Evolutionary conservation across 768 basidiomycete genomes (phyloP).

Genomic region (Podaxis mareebaensis): DNA sequence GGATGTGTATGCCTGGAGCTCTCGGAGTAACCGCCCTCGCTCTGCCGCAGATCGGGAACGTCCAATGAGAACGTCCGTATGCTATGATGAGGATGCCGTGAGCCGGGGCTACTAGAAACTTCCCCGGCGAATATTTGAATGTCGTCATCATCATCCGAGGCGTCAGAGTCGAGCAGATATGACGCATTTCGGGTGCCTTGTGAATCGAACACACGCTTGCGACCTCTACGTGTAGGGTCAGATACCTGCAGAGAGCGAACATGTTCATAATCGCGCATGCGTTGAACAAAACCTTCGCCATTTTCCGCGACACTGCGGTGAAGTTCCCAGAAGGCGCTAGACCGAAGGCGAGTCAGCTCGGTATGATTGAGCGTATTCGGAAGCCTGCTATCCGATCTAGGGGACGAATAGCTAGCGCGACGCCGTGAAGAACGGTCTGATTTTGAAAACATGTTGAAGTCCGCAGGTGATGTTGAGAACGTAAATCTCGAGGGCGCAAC

Average conservation of each 20-base stretch:
- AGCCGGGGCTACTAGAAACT: slow-evolving; percentile 18
- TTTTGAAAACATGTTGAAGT: slow-evolving; percentile 46
- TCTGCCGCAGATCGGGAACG: neutral
- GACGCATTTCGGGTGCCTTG: slow-evolving; percentile 15
- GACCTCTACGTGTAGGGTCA: slow-evolving; percentile 27
- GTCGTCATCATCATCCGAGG: slow-evolving; percentile 57
- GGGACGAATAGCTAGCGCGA: slow-evolving; percentile 15
- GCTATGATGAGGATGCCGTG: slow-evolving; percentile 22
- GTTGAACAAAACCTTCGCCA: slow-evolving; percentile 66
- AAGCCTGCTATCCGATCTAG: slow-evolving; percentile 8
- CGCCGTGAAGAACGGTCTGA: slow-evolving; percentile 14
- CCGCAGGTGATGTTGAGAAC: slow-evolving; percentile 50
- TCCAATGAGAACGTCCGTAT: slow-evolving; percentile 48
- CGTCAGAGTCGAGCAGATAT: slow-evolving; percentile 28
- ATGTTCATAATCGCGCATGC: slow-evolving; percentile 74
- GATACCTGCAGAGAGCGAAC: slow-evolving; percentile 37
- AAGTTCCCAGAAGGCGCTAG: slow-evolving; percentile 67
- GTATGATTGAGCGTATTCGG: slow-evolving; percentile 17
- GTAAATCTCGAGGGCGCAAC: slow-evolving; percentile 22
- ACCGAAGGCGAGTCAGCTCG: slow-evolving; percentile 43
- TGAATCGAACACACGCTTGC: slow-evolving; percentile 33
- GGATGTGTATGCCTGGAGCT: neutral
- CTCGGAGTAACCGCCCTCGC: neutral
- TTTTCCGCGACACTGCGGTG: slow-evolving; percentile 60
- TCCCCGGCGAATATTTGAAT: slow-evolving; percentile 56